Evolutionary conservation across 2,329 filamentous ascomycete genomes (phyloP), one percentile per base, ranked within the genome.

Genomic region (Alternaria solani): DNA sequence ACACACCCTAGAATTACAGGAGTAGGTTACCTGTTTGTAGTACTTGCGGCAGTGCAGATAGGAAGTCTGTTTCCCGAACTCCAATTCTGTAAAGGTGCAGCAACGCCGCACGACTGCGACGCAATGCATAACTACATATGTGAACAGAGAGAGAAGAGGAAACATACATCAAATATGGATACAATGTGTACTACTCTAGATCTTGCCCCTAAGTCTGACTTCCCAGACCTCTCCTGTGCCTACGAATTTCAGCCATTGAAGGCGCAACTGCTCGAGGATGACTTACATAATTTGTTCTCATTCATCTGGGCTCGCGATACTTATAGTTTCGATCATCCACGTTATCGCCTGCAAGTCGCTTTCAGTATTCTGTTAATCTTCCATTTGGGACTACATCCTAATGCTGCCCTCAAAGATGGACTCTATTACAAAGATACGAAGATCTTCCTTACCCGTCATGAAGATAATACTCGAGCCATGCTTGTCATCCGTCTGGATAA

Each of bases 181-280:
- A 51, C 34, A 51, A 51, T 51, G 47, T 51, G 47, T 16, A 51
- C 12, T 39, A 8, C 34, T 9, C 23, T 34, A 16, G 7, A 39
- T 20, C n/a, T 39, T 39, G 38, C 47, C 26, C 41, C 47, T 20
- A 41, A 51, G 38, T 39, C 20, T 20, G 28, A 16, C 34, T 36
- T 51, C 41, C 47, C 23, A 51, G 47, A 11, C 18, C 11, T 20
- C 18, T 34, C 28, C 18, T 25, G 41, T 51, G 34, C 47, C 38
- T 26, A 42, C 49, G 38, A 52, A 25, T 52, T 52, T 26, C n/a
- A 52, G 49, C 49, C 36, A 52, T 38, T 52, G 23, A 52, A 52
- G 23, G 38, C 25, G 38, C 25, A 52, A 42, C 26, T 52, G 3
- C 38, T 42, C 28, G 38, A 52, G 28, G 38, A 25, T 52, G 11